Evolutionary conservation across 106 monocot species (phyloP), one percentile per base, ranked within the genome.

Genomic region (Phalaenopsis equestris): DNA sequence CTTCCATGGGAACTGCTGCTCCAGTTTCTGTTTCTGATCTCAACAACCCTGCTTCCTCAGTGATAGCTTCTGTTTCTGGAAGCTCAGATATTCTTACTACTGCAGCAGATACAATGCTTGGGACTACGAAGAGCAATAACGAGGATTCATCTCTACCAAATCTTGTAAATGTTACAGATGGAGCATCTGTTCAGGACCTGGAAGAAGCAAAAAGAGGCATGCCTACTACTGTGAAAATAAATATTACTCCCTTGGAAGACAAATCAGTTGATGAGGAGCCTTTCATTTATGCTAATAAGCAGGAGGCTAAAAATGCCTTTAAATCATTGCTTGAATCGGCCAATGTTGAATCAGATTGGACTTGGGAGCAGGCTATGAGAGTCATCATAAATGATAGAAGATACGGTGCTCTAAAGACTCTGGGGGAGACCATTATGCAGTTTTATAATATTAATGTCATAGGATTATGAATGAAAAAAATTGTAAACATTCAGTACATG

Each of bases 251-350:
- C 38, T 14, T 87, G 36, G 98, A 94, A 80, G 98, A 99, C 30
- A 99, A 93, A 88, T 19, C 61, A 55, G 72, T 75, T 38, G 93
- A 95, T 73, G 94, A 95, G 42, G 94, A 93, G 86, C 90, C 88
- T 80, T 55, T 91, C 39, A 74, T 90, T 79, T 99, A 89, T 93
- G 92, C 98, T 38, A 99, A 75, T 84, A 99, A 99, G 64, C 75
- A 99, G 98, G 98, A 99, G 70, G 98, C 98, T 46, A 99, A 99
- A 86, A 88, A 88, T 93, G 98, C 94, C 12, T 99, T 99, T 76
- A 99, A 95, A 73, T 81, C 89, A 12, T 84, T 99, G 41, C 84
- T 99, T 67, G 94, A 99, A 82, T 94, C 92, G 42, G 89, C 81
- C 56, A 93, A 99, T 93, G 94, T 95, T 52, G 94, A 95, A 81